Percentiles rank a stretch among this genome's conserved stretches.
phyloP scores from a whole-genome alignment of 768 basidiomycete genomes.

The Amanita thiersii region DNA sequence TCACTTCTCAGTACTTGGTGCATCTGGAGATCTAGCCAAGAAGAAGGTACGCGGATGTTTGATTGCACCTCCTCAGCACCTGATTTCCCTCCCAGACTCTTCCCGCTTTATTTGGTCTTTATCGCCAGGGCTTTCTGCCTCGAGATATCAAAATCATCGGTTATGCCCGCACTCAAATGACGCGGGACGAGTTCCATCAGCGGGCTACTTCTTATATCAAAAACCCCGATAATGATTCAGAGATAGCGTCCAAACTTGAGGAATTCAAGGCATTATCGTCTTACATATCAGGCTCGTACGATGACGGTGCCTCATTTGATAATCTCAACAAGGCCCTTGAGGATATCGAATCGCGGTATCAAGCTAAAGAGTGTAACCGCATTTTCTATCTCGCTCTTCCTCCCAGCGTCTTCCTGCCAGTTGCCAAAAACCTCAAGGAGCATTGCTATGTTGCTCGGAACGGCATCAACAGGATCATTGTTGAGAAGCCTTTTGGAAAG shows the following conservation, averaged over 20 bases:
- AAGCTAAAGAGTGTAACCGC: slow-evolving; percentile 61
- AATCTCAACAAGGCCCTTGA: slow-evolving; percentile 69
- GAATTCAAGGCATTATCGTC: slow-evolving; percentile 77
- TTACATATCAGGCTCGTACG: slow-evolving; percentile 87
- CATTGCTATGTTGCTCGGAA: slow-evolving; percentile 62
- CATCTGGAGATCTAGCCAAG: slow-evolving; percentile 96
- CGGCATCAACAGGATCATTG: slow-evolving; percentile 86
- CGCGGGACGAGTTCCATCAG: slow-evolving; percentile 73
- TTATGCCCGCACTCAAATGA: slow-evolving; percentile 96
- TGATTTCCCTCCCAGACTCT: slow-evolving; percentile 80
- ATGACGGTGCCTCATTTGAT: slow-evolving; percentile 73
- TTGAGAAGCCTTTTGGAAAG: slow-evolving; percentile 98
- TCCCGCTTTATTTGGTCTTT: slow-evolving; percentile 91
- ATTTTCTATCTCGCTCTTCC: slow-evolving; percentile 97
- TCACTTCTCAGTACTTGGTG: slow-evolving; percentile 68
- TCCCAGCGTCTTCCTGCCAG: slow-evolving; percentile 91
- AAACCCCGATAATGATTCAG: slow-evolving; percentile 52
- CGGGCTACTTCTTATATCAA: slow-evolving; percentile 85
- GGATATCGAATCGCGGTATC: slow-evolving; percentile 68
- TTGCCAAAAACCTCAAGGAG: slow-evolving; percentile 75
- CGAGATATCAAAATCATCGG: slow-evolving; percentile 85
- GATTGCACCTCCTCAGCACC: background rate
- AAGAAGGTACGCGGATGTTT: slow-evolving; percentile 64
- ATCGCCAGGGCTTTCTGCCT: slow-evolving; percentile 72
- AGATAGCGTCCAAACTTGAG: slow-evolving; percentile 54